Evolutionary conservation across 2,329 filamentous ascomycete genomes (phyloP), one percentile per base, ranked within the genome.

Genomic region (Aciculosporium take): DNA sequence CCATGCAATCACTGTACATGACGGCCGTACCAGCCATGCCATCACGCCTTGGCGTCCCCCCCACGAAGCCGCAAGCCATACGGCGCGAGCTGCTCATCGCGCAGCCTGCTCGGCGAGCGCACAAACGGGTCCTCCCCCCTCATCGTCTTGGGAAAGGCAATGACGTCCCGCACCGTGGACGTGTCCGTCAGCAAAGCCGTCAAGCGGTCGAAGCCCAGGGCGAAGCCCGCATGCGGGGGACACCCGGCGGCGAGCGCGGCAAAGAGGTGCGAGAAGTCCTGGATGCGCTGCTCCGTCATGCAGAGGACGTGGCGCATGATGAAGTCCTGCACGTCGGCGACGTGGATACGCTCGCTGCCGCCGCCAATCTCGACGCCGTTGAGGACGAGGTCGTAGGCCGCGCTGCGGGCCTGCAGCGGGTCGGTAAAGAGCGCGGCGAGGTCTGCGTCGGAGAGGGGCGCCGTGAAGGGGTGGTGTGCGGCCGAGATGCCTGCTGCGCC

Each of bases 401-500:
- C 89, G 3, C 83, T 93, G 50, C 72, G 75, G 1, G 77, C 86
- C 36, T 70, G 62, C 1, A 86, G 68, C 0, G 91, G 89, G 31
- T 87, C 70, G 0, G 70, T 78, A 29, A 78, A 67, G 1, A 96
- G 74, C 1, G 85, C 62, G 30, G 86, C 79, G 13, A 94, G 72
- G 55, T 96, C 88, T 4, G 67, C 64, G 0, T 71, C 60, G 0
- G 76, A 76, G 28, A 84, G 76, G 0, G 91, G 91, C 0, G 91
- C 84, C 0, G 91, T 98, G 62, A 98, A 98, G 0, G 91, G 91
- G 57, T 98, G 91, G 55, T 98, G 91, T 0, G 88, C 94, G 1
- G 89, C 80, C 8, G 81, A 77, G 52, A 96, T 78, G 4, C 88
- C 87, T 0, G 87, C 77, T 1, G 68, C 60, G 15, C 87, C 87